Percentiles rank a stretch among this genome's conserved stretches.
Evolutionary conservation across 495 filamentous ascomycete genomes (phyloP).

Genomic region (Podospora pseudopauciseta): DNA sequence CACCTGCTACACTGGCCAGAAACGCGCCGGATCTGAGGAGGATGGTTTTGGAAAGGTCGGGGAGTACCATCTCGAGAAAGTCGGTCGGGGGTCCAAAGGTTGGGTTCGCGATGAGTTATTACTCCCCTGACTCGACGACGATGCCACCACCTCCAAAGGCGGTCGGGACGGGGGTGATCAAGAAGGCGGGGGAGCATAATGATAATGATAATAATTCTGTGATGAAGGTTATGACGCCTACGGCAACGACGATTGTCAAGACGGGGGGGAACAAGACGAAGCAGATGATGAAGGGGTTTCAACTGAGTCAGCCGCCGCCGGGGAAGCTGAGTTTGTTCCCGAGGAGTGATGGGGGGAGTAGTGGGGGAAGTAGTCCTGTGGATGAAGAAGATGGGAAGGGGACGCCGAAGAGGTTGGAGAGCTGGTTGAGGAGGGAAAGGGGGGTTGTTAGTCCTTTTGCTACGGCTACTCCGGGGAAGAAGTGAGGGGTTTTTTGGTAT

Average conservation of each 20-base stretch:
- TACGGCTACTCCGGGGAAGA: constrained; percentile 4
- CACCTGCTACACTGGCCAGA: background rate
- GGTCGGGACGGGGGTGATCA: background rate
- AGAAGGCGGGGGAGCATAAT: background rate
- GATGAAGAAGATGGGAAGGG: background rate
- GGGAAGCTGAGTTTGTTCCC: constrained; percentile 32
- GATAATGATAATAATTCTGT: background rate
- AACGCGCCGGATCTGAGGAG: constrained; percentile 4
- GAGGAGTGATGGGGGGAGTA: constrained; percentile 3
- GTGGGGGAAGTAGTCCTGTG: background rate
- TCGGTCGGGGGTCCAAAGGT: constrained; percentile 1
- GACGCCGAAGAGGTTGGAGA: constrained; percentile 16
- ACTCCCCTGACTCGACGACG: background rate
- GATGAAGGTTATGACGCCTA: background rate
- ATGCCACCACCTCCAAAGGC: background rate
- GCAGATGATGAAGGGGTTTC: constrained; percentile 15
- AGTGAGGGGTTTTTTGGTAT: background rate
- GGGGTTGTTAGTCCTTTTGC: constrained; percentile 34
- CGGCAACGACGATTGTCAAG: constrained; percentile 4
- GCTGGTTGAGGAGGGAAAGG: constrained; percentile 26
- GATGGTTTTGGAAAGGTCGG: background rate
- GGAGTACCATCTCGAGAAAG: background rate
- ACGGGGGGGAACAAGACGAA: background rate
- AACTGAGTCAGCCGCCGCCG: constrained; percentile 24
- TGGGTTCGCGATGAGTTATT: constrained; percentile 22